Evolutionary conservation across 305 asterid genomes (phyloP).

Genomic region (Rubia tinctorum): DNA sequence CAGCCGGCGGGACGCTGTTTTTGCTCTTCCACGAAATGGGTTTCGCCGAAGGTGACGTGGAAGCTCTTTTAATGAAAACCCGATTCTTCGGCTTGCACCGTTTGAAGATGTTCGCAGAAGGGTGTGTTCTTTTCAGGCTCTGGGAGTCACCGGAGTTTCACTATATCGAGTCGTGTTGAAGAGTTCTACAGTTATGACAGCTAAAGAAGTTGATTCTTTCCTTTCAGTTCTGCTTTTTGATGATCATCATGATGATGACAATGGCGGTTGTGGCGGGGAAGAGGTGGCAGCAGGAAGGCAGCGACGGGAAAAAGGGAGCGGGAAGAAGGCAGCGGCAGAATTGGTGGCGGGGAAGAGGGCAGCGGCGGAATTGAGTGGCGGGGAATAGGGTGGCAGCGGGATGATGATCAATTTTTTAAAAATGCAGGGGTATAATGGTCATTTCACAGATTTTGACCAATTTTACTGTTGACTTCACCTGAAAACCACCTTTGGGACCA

Average conservation of each 20-base stretch:
- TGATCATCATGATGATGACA: constrained; percentile 20
- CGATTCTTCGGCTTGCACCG: constrained; percentile 31
- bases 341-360: no score
- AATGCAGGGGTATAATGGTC: no score
- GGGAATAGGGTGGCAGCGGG: no score
- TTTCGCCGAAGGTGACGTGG: constrained; percentile 48
- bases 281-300: no score
- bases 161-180: constrained; percentile 51
- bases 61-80: constrained; percentile 26
- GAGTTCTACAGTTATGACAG: constrained; percentile 55
- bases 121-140: constrained; percentile 44
- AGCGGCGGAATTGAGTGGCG: no score
- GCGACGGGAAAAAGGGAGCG: no score
- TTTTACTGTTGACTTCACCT: no score
- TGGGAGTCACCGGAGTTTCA: constrained; percentile 45
- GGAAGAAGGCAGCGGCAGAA: no score
- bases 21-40: constrained; percentile 66
- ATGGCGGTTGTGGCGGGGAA: no score
- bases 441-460: no score
- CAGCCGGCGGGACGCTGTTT: constrained; percentile 41
- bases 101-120: constrained; percentile 47
- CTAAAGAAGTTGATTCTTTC: constrained; percentile 44
- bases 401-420: no score
- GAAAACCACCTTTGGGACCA: no score
- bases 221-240: constrained; percentile 30